Evolutionary conservation across 345 rosid genomes (phyloP).

Genomic region (Brassica incana): DNA sequence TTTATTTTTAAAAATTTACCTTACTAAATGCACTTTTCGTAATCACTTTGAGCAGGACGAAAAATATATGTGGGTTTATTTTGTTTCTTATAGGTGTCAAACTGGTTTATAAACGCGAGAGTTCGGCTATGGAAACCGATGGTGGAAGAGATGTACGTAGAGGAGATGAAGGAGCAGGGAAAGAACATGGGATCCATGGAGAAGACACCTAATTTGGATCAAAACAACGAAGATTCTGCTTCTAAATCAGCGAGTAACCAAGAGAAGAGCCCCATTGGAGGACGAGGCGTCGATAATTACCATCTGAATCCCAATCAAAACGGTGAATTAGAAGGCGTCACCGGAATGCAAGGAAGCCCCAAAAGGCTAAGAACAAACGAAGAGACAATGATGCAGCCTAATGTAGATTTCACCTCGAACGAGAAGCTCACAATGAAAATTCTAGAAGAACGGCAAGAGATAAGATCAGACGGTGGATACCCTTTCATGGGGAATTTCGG

Average conservation of each 20-base stretch:
- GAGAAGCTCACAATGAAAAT: constrained; percentile 60
- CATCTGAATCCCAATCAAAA: constrained; percentile 57
- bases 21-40: too few species aligned
- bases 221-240: constrained; percentile 58
- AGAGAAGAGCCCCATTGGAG: constrained; percentile 45
- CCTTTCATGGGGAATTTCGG: constrained; percentile 84
- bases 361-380: constrained; percentile 64
- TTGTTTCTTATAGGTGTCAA: constrained; percentile 61
- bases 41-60: too few species aligned
- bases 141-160: constrained; percentile 97
- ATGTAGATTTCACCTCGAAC: constrained; percentile 38
- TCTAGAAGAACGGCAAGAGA: constrained; percentile 53
- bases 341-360: constrained; percentile 68
- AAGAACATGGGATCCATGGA: constrained; percentile 59
- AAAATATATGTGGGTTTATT: not conserved
- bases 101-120: constrained; percentile 98
- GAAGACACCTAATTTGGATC: constrained; percentile 55
- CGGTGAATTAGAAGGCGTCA: constrained; percentile 69
- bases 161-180: constrained; percentile 82
- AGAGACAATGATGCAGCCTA: constrained; percentile 55
- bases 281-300: constrained; percentile 43
- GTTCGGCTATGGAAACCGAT: constrained; percentile 99
- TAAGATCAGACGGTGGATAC: constrained; percentile 62
- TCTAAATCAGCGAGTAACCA: constrained; percentile 56
- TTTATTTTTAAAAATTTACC: too few species aligned